Evolutionary conservation across 106 monocot species (phyloP), one percentile per base, ranked within the genome.

Genomic region (Amphibolis antarctica): DNA sequence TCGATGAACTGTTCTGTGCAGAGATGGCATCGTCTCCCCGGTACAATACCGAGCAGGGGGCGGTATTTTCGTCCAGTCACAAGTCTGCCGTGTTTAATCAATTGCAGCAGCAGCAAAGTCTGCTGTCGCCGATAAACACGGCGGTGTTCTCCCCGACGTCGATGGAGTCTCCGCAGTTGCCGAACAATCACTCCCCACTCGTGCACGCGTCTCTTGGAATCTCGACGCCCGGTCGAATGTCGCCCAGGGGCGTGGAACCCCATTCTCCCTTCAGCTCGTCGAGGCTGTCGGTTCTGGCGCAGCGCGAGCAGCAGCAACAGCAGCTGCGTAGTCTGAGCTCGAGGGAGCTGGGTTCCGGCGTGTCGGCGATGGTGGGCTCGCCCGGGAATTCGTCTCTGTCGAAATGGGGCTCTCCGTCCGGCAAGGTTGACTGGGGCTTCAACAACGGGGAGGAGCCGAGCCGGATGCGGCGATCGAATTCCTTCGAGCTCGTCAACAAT

Each of bases 81-180:
- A 83, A 76, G 62, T 29, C 67, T 24, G 80, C 78, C 12, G 64
- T 91, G 1, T 44, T 91, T 4, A 91, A 79, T 63, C 86, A 83
- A 76, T 80, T 92, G 57, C 28, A 66, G 29, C 48, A 55, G 66
- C 81, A 82, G 52, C 89, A 89, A 62, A 70, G 71, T 63, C 20
- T 90, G 17, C 75, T 90, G 18, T 86, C 90, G 9, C 86, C 90
- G 0, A 83, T 90, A 53, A 90, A 86, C 44, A 83, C 90, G 1
- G 56, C 62, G 17, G 30, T 76, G 42, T 78, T 83, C 44, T 28
- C 68, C 20, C 73, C 71, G 28, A 7, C 36, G 7, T 2, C 36
- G 2, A 2, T 36, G 4, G 36, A 36, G 4, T 4, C 7, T 7
- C 36, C 2, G 36, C 36, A 36, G 7, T 7, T 36, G 7, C 36